phyloP scores from a whole-genome alignment of 306 rosid species.

The Quercus robur region DNA sequence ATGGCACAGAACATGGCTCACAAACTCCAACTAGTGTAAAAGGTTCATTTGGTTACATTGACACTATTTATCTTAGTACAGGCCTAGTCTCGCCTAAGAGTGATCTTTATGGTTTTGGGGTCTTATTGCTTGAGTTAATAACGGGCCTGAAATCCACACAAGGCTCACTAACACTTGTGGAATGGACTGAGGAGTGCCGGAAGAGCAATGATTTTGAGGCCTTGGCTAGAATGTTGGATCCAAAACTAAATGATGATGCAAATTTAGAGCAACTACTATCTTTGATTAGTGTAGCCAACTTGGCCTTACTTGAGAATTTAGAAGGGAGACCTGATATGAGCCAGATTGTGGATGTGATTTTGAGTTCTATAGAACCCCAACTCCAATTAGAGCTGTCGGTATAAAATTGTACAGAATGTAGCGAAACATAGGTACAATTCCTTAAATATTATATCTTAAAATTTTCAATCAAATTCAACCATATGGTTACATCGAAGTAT shows the following conservation, averaged over 20 bases:
- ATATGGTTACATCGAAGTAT: no score
- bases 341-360: slow-evolving; percentile 4
- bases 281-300: slow-evolving; percentile 12
- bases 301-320: slow-evolving; percentile 3
- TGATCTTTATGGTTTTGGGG: slow-evolving; percentile 20
- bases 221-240: slow-evolving; percentile 1
- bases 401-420: not conserved
- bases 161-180: slow-evolving; percentile 12
- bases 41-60: slow-evolving; percentile 17
- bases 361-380: slow-evolving; percentile 1
- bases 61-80: slow-evolving; percentile 6
- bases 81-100: not conserved
- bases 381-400: not conserved
- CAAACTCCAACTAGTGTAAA: not conserved
- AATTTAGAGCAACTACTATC: not conserved
- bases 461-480: no score
- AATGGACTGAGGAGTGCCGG: not conserved
- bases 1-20: not conserved
- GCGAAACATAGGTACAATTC: no score
- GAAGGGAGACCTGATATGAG: slow-evolving; percentile 13
- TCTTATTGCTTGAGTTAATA: slow-evolving; percentile 1
- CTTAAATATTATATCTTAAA: no score
- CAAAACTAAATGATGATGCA: slow-evolving; percentile 6
- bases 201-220: not conserved
- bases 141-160: slow-evolving; percentile 8